A percentile compares a stretch with the other conserved stretches of the same genome.
Evolutionary conservation across 352 stramenopile genomes (phyloP).

Genomic region (Phytophthora fragariaefolia): DNA sequence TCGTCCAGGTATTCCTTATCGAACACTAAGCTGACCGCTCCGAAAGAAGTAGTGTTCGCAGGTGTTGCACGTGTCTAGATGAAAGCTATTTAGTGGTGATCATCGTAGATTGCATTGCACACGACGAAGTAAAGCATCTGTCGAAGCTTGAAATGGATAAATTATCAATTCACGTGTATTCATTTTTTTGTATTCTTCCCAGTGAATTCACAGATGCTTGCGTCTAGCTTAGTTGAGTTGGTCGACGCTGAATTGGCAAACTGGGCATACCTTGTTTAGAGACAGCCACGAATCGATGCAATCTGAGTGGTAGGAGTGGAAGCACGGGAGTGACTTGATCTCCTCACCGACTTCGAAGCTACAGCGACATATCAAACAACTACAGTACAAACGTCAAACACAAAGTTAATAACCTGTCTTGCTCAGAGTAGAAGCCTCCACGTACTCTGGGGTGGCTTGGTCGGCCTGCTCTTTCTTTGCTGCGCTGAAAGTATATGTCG

Average conservation of each 20-base stretch:
- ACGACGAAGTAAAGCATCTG: constrained; percentile 2
- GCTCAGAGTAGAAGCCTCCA: background rate
- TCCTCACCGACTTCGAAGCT: constrained; percentile 90
- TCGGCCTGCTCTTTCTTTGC: constrained; percentile 53
- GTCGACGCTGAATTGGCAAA: constrained; percentile 89
- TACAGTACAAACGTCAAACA: constrained; percentile 27
- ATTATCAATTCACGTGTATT: constrained; percentile 59
- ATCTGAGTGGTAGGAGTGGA: constrained; percentile 94
- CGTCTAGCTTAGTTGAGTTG: constrained; percentile 39
- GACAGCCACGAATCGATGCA: constrained; percentile 94
- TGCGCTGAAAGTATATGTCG: constrained; percentile 76
- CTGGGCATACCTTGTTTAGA: constrained; percentile 92
- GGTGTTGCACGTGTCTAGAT: constrained; percentile 2
- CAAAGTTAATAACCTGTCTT: too few relatives aligned
- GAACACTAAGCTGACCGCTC: constrained; percentile 57
- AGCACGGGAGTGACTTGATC: constrained; percentile 94
- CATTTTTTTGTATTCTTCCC: constrained; percentile 25
- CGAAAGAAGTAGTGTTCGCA: constrained; percentile 4
- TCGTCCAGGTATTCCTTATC: constrained; percentile 93
- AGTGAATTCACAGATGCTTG: constrained; percentile 1
- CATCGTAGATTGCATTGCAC: constrained; percentile 9
- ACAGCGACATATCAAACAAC: constrained; percentile 93
- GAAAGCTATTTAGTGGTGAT: background rate
- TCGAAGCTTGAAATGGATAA: constrained; percentile 47
- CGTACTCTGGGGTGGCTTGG: constrained; percentile 68